Evolutionary conservation across 1,284 basidiomycete species (phyloP).

Genomic region (Cystobasidiaceae sp.): DNA sequence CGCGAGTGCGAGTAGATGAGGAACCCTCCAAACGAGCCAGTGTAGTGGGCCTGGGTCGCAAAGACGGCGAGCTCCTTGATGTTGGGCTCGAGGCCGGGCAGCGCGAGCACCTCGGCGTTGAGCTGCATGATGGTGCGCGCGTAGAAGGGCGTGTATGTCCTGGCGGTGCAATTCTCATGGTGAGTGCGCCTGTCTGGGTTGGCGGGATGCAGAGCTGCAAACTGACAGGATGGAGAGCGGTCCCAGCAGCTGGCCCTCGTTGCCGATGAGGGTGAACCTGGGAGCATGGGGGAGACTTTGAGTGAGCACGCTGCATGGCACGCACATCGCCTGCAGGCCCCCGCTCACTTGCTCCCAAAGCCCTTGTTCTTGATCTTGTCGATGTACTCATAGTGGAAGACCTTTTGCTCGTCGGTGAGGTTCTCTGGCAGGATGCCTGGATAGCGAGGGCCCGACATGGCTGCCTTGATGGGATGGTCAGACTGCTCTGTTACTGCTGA

Average conservation of each 20-base stretch:
- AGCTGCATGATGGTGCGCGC: background rate
- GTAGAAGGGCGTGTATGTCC: conserved; percentile 2
- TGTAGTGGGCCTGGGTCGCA: conserved; percentile 12
- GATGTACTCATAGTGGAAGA: background rate
- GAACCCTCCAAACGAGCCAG: background rate
- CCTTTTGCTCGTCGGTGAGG: conserved; percentile 4
- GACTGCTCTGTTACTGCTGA: background rate
- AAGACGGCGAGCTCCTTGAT: background rate
- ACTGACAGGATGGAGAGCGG: conserved; percentile 7
- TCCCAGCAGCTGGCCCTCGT: background rate
- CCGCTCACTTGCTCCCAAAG: background rate
- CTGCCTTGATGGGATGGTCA: background rate
- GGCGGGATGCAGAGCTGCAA: too few species aligned
- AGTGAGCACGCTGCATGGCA: background rate
- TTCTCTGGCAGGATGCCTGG: conserved; percentile 9
- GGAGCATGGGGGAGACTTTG: too few species aligned
- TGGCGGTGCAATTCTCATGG: too few species aligned
- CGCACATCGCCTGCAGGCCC: background rate
- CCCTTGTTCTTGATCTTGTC: conserved; percentile 4
- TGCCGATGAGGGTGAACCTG: conserved; percentile 9
- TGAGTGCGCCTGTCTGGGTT: too few species aligned
- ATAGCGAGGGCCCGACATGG: conserved; percentile 9
- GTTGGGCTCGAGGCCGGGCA: background rate
- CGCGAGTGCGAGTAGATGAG: conserved; percentile 6
- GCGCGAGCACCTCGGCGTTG: background rate